Evolutionary conservation across 2,329 filamentous ascomycete genomes (phyloP), one percentile per base, ranked within the genome.

Genomic region (Xylaria arbuscula): DNA sequence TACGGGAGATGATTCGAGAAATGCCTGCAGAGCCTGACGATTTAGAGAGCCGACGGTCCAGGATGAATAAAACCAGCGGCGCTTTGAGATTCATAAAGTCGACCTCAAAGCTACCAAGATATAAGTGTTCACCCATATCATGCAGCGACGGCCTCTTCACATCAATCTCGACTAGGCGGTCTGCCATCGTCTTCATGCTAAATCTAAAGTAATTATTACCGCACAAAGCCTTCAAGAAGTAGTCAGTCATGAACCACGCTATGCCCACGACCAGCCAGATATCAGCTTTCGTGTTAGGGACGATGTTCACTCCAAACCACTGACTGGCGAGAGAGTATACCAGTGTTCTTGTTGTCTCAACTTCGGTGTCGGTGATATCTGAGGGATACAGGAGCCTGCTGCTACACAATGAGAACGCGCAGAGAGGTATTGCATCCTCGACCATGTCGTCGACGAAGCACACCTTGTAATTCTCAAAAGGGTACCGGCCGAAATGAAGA

Each of bases 201-300:
- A 94, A 98, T 11, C 94, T 88, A 78, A 97, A 96, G 75, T 97
- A 93, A 77, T 99, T 99, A 77, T 97, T 97, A 8, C 96, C 96
- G 76, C 93, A 97, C 2, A 99, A 85, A 72, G 90, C 91, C 78
- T 91, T 93, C 87, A 98, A 93, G 80, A 97, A 98, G 3, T 93
- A 87, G 74, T 98, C 95, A 1, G 95, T 94, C 87, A 99, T 97
- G 83, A 93, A 99, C 83, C 95, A 94, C 0, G 95, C 92, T 55
- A 97, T 91, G 15, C 95, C 97, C 62, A 96, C 87, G 13, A 95
- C 91, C 22, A 97, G 89, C 96, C 96, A 99, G 62, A 90, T 89
- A 79, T 99, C 96, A 60, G 87, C 86, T 19, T 90, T 88, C 48
- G 91, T 89, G 76, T 94, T 93, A 0, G 96, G 91, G 56, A 97